Percentiles rank a stretch among this genome's conserved stretches.
These are phyloP conservation scores for Torulaspora quercuum DNA, from an alignment of 805 yeast species.

Conservation along the genomic window DNA sequence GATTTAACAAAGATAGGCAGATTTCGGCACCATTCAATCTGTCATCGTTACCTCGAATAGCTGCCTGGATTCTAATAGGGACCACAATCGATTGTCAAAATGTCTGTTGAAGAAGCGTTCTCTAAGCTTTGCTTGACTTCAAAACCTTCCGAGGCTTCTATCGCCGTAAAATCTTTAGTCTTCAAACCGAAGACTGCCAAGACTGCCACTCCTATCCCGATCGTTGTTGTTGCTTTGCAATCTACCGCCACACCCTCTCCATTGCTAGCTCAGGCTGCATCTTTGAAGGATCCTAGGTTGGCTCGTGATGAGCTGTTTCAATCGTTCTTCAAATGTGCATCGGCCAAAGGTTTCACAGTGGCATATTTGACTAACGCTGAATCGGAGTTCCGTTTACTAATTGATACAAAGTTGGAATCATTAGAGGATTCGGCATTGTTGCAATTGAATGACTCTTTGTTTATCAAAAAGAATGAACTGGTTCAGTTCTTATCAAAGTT, in stretches of 20 bases:
- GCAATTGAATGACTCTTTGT: slow-evolving; percentile 29
- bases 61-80: no score
- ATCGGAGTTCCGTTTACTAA: slow-evolving; percentile 29
- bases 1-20: no score
- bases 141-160: slow-evolving; percentile 42
- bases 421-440: slow-evolving; percentile 35
- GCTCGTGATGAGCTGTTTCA: slow-evolving; percentile 78
- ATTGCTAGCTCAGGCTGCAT: slow-evolving; percentile 61
- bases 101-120: slow-evolving; percentile 68
- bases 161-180: slow-evolving; percentile 68
- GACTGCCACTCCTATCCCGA: slow-evolving; percentile 71
- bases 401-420: slow-evolving; percentile 38
- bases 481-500: slow-evolving; percentile 41
- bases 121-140: slow-evolving; percentile 63
- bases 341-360: slow-evolving; percentile 34
- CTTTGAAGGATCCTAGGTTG: slow-evolving; percentile 79
- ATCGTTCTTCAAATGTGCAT: slow-evolving; percentile 42
- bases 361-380: slow-evolving; percentile 41
- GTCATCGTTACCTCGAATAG: no score
- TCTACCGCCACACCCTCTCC: slow-evolving; percentile 67
- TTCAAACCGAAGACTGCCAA: slow-evolving; percentile 92
- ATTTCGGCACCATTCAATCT: no score
- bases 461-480: slow-evolving; percentile 30
- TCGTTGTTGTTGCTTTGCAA: slow-evolving; percentile 72
- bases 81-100: no score